These are phyloP conservation scores for Cadophora luteo-olivacea DNA, from an alignment of 2,329 filamentous ascomycete species.

Conservation along the genomic window DNA sequence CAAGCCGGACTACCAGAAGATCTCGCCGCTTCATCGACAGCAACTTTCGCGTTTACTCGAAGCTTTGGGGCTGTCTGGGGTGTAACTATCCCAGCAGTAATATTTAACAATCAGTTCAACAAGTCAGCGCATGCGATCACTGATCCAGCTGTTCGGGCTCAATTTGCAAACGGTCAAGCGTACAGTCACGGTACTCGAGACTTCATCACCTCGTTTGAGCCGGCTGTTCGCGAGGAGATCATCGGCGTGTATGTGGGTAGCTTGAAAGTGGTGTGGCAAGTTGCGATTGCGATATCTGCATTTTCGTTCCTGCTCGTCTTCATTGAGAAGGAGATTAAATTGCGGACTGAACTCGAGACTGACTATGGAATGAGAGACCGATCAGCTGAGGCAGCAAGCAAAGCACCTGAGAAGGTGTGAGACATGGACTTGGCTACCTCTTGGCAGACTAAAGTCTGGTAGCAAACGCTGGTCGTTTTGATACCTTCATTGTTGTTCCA, in stretches of 20 bases:
- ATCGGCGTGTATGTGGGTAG: slow-evolving; percentile 18
- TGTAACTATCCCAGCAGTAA: slow-evolving; percentile 46
- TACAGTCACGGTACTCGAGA: slow-evolving; percentile 24
- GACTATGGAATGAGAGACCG: slow-evolving; percentile 28
- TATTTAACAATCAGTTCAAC: slow-evolving; percentile 31
- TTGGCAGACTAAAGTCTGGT: too few species aligned
- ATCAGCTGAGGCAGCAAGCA: neutral
- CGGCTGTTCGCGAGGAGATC: slow-evolving; percentile 7
- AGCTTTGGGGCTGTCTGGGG: slow-evolving; percentile 56
- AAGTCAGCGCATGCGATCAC: slow-evolving; percentile 8
- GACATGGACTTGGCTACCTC: too few species aligned
- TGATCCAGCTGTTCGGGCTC: slow-evolving; percentile 10
- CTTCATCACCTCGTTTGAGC: slow-evolving; percentile 25
- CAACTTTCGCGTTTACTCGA: slow-evolving; percentile 49
- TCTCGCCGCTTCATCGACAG: slow-evolving; percentile 41
- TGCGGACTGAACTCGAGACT: slow-evolving; percentile 26
- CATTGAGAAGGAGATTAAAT: slow-evolving; percentile 26
- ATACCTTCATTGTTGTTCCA: too few species aligned
- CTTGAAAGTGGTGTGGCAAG: slow-evolving; percentile 27
- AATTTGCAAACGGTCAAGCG: slow-evolving; percentile 26
- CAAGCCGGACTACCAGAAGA: slow-evolving; percentile 49
- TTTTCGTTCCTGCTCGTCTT: slow-evolving; percentile 23
- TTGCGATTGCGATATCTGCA: slow-evolving; percentile 24
- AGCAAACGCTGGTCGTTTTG: too few species aligned
- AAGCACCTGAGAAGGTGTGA: neutral